These are phyloP conservation scores for Abrus pulchellus DNA, from an alignment of 306 rosid genomes.

Conservation along the genomic window DNA sequence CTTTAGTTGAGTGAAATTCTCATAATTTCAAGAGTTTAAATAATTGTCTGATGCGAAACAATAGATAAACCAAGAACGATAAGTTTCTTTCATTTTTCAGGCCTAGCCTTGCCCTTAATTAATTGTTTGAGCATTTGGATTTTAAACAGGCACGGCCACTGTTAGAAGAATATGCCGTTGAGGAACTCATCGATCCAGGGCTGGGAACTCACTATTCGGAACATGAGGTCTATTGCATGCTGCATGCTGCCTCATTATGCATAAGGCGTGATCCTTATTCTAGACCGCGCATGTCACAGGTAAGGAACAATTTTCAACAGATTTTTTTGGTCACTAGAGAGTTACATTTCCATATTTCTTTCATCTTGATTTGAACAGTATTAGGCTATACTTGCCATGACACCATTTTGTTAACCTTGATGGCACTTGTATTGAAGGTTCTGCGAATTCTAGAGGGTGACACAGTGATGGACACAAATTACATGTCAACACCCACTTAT, in stretches of 20 bases:
- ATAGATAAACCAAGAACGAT: not conserved
- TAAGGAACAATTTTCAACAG: conserved; percentile 23
- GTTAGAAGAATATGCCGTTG: conserved; percentile 76
- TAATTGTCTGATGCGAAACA: conserved; percentile 23
- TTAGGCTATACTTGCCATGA: not conserved
- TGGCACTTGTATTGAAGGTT: conserved; percentile 58
- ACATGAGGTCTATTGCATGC: conserved; percentile 89
- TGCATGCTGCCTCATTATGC: conserved; percentile 93
- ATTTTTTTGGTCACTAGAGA: not conserved
- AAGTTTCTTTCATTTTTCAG: conserved; percentile 18
- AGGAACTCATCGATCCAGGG: conserved; percentile 90
- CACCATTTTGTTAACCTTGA: conserved; percentile 32
- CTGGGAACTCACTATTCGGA: conserved; percentile 77
- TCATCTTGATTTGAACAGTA: not conserved
- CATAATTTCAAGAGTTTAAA: conserved; percentile 21
- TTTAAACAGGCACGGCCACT: conserved; percentile 85
- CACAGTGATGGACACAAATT: conserved; percentile 73
- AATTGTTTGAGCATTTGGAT: conserved; percentile 46
- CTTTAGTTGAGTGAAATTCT: not conserved
- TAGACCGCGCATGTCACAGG: conserved; percentile 99
- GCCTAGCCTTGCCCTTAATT: conserved; percentile 41
- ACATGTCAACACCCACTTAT: conserved; percentile 61
- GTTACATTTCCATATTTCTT: not conserved
- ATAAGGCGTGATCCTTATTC: conserved; percentile 86
- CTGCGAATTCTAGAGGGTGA: conserved; percentile 91